Percentiles rank a stretch among this genome's conserved stretches.
Conservation (phyloP, 2,329 filamentous ascomycete species). For the Whalleya microplaca region DNA sequence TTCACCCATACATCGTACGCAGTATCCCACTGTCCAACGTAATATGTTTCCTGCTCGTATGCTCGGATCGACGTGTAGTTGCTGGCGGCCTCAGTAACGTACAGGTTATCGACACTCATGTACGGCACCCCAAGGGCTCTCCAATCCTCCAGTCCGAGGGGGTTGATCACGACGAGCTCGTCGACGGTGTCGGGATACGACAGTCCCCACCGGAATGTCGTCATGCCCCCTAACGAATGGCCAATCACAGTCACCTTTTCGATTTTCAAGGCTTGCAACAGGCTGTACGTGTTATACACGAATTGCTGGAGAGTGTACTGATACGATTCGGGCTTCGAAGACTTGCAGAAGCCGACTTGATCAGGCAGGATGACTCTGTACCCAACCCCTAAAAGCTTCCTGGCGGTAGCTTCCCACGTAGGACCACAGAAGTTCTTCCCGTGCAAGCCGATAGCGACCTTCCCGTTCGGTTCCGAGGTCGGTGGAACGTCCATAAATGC, state of each 20-base stretch:
- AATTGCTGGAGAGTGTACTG: constrained; percentile 58
- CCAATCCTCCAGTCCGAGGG: constrained; percentile 60
- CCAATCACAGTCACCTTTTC: constrained; percentile 52
- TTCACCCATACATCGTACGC: constrained; percentile 58
- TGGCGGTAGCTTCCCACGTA: constrained; percentile 55
- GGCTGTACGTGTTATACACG: constrained; percentile 52
- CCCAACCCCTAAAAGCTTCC: constrained; percentile 44
- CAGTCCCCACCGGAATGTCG: constrained; percentile 53
- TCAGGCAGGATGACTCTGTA: constrained; percentile 59
- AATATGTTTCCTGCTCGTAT: constrained; percentile 54
- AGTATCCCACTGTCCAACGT: constrained; percentile 50
- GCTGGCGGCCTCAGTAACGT: constrained; percentile 42
- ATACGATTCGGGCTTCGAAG: constrained; percentile 53
- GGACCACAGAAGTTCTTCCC: constrained; percentile 61
- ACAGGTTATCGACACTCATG: constrained; percentile 45
- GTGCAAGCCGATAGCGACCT: constrained; percentile 53
- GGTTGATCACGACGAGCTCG: constrained; percentile 53
- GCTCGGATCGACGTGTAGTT: constrained; percentile 48
- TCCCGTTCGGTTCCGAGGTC: constrained; percentile 38
- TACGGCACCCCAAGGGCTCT: constrained; percentile 53
- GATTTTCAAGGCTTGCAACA: constrained; percentile 49
- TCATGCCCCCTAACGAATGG: constrained; percentile 60
- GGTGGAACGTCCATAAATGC: constrained; percentile 58
- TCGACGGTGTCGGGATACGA: constrained; percentile 50
- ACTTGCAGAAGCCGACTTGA: constrained; percentile 62